Evolutionary conservation across 1,139 yeast genomes (phyloP).

Genomic region (Hyphopichia khmerensis): DNA sequence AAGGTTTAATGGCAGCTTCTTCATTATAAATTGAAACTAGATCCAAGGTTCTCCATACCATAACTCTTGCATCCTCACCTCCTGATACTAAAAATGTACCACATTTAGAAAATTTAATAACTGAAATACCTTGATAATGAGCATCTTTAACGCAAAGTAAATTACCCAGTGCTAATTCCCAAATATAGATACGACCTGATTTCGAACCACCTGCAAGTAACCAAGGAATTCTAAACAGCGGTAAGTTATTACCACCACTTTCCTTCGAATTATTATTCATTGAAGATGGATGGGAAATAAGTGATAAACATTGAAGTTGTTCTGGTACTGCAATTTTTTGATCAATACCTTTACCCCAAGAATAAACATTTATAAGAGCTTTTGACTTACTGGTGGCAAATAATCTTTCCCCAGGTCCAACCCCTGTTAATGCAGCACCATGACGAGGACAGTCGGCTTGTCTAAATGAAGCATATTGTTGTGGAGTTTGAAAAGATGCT

Average conservation of each 20-base stretch:
- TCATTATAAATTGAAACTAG: constrained; percentile 39
- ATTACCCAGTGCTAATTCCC: constrained; percentile 85
- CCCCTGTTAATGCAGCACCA: constrained; percentile 47
- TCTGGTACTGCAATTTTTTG: constrained; percentile 89
- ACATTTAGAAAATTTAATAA: constrained; percentile 58
- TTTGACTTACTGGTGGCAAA: constrained; percentile 66
- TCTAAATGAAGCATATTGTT: constrained; percentile 51
- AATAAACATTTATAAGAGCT: constrained; percentile 73
- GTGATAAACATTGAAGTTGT: constrained; percentile 57
- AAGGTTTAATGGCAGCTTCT: constrained; percentile 36
- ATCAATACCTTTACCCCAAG: constrained; percentile 71
- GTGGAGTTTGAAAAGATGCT: constrained; percentile 51
- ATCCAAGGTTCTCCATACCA: constrained; percentile 72
- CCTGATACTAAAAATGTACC: constrained; percentile 71
- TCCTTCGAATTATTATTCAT: constrained; percentile 4
- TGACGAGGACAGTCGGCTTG: constrained; percentile 50
- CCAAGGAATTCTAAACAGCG: constrained; percentile 57
- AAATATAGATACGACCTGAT: constrained; percentile 73
- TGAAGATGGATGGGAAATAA: constrained; percentile 39
- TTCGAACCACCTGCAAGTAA: constrained; percentile 70
- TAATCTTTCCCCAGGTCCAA: constrained; percentile 45
- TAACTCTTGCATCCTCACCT: constrained; percentile 79
- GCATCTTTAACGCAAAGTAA: constrained; percentile 72
- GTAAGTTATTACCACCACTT: constrained; percentile 9
- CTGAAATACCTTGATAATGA: constrained; percentile 77